Percentiles rank a stretch among this genome's conserved stretches.
Conservation (phyloP, 1,284 basidiomycete genomes). For the Pisolithus thermaeus region DNA sequence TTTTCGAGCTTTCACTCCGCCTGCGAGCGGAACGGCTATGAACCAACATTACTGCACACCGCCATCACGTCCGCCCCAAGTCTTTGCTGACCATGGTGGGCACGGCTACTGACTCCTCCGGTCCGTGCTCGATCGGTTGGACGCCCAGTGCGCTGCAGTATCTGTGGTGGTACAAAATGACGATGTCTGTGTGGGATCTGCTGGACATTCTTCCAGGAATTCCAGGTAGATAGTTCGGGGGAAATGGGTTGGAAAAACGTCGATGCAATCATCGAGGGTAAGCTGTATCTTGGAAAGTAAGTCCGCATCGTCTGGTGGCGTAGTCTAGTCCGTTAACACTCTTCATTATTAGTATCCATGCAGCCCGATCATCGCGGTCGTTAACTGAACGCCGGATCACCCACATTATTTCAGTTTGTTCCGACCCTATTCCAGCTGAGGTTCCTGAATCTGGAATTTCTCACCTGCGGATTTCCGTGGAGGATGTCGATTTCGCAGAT, state of each 20-base stretch:
- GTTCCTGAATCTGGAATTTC: conserved; percentile 63
- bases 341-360: conserved; percentile 47
- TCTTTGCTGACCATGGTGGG: conserved; percentile 15
- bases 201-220: conserved; percentile 25
- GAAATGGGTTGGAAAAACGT: conserved; percentile 70
- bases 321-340: conserved; percentile 20
- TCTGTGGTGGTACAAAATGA: conserved; percentile 29
- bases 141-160: conserved; percentile 14
- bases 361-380: conserved; percentile 67
- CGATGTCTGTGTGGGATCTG: conserved; percentile 16
- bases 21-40: conserved; percentile 29
- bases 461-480: conserved; percentile 67
- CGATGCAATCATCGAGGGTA: conserved; percentile 61
- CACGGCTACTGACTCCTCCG: conserved; percentile 30
- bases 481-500: conserved; percentile 81
- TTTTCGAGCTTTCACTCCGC: conserved; percentile 20
- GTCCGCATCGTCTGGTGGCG: conserved; percentile 27
- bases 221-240: conserved; percentile 18
- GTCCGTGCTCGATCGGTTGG: conserved; percentile 16
- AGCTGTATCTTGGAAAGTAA: conserved; percentile 73
- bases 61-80: conserved; percentile 20
- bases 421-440: conserved; percentile 69
- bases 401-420: conserved; percentile 71
- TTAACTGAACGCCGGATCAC: conserved; percentile 70
- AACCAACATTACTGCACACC: conserved; percentile 25